A percentile compares a stretch with the other conserved stretches of the same genome.
These are phyloP conservation scores for Pleurotus salmoneostramineus DNA, from an alignment of 768 basidiomycete species.

Conservation along the genomic window DNA sequence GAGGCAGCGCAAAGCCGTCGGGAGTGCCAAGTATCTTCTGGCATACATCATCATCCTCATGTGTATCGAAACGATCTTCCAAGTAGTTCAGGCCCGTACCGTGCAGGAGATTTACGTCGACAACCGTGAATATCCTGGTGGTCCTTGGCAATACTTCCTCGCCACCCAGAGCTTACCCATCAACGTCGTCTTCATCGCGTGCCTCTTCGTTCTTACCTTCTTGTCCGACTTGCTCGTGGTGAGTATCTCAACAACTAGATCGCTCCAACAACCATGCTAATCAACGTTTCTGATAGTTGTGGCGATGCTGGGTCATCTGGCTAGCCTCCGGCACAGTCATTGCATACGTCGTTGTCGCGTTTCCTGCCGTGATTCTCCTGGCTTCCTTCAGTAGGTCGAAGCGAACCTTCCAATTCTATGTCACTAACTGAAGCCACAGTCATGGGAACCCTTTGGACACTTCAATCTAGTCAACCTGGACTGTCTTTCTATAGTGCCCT, in stretches of 20 bases:
- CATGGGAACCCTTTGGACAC: slow-evolving; percentile 38
- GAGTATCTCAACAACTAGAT: slow-evolving; percentile 9
- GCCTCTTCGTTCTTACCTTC: slow-evolving; percentile 38
- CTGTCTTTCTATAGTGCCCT: slow-evolving; percentile 34
- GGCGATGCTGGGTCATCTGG: slow-evolving; percentile 47
- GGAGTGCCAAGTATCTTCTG: slow-evolving; percentile 27
- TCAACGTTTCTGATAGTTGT: slow-evolving; percentile 24
- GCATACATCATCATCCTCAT: slow-evolving; percentile 34
- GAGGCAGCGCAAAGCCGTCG: slow-evolving; percentile 23
- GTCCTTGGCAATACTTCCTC: slow-evolving; percentile 42
- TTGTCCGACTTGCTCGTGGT: slow-evolving; percentile 40
- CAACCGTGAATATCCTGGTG: slow-evolving; percentile 36
- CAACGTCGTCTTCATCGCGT: slow-evolving; percentile 40
- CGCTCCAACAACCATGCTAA: background rate
- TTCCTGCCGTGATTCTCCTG: slow-evolving; percentile 33
- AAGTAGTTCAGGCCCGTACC: slow-evolving; percentile 34
- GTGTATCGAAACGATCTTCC: slow-evolving; percentile 32
- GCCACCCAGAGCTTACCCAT: slow-evolving; percentile 33
- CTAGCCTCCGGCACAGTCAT: slow-evolving; percentile 24
- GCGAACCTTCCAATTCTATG: no score
- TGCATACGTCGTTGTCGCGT: slow-evolving; percentile 26
- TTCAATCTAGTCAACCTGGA: slow-evolving; percentile 36
- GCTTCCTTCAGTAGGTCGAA: slow-evolving; percentile 18
- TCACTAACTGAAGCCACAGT: slow-evolving; percentile 14
- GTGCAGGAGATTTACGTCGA: slow-evolving; percentile 38